phyloP scores from a whole-genome alignment of 257 asterid species.

The Nemophila menziesii region DNA sequence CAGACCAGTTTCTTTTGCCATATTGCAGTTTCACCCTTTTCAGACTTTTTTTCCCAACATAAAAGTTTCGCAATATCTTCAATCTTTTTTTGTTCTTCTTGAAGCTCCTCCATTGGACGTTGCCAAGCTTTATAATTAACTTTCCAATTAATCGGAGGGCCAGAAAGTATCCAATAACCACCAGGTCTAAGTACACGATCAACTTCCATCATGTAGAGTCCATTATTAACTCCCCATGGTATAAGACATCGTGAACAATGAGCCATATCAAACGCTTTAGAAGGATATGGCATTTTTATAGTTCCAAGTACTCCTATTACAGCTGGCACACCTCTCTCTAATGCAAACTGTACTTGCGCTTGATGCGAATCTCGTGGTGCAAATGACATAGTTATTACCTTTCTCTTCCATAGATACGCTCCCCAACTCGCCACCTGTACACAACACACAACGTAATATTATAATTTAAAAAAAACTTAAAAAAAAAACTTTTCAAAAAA shows the following conservation, averaged over 20 bases:
- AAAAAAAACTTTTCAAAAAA: too few species aligned
- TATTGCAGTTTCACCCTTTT: conserved; percentile 79
- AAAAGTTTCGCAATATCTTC: conserved; percentile 84
- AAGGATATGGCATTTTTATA: conserved; percentile 77
- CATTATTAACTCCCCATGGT: conserved; percentile 92
- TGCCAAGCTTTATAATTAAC: conserved; percentile 74
- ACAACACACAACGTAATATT: too few species aligned
- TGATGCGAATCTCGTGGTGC: conserved; percentile 99
- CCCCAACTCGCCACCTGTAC: conserved; percentile 99
- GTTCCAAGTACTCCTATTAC: conserved; percentile 95
- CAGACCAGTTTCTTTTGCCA: conserved; percentile 90
- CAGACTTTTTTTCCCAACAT: conserved; percentile 91
- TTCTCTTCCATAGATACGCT: conserved; percentile 83
- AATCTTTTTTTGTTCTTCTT: conserved; percentile 83
- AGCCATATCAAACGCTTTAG: conserved; percentile 92
- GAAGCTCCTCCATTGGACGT: conserved; percentile 76
- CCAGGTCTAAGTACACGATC: conserved; percentile 97
- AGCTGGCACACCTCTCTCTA: conserved; percentile 96
- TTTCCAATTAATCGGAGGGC: conserved; percentile 94
- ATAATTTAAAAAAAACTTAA: too few species aligned
- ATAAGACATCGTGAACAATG: conserved; percentile 96
- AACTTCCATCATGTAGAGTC: conserved; percentile 90
- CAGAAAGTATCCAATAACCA: conserved; percentile 95
- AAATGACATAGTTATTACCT: conserved; percentile 89
- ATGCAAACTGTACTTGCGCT: conserved; percentile 96